These are phyloP conservation scores for Filobasidium wieringae DNA, from an alignment of 768 basidiomycete species.

Conservation along the genomic window DNA sequence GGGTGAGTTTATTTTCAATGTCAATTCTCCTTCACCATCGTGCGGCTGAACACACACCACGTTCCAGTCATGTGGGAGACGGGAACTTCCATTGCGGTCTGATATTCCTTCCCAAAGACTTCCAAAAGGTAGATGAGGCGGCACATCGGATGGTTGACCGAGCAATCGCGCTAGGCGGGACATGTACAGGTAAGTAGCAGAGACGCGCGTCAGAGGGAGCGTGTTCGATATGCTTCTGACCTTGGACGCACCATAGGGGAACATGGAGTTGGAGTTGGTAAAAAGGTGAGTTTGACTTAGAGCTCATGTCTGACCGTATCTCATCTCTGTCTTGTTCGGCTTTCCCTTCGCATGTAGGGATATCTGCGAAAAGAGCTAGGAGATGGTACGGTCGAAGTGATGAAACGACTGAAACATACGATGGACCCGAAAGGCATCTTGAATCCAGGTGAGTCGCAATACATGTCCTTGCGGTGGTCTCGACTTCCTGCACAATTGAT, in stretches of 20 bases:
- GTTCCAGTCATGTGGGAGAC: constrained; percentile 35
- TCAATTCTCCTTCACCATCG: neutral
- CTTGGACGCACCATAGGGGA: constrained; percentile 63
- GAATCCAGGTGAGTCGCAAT: constrained; percentile 8
- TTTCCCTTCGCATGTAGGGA: constrained; percentile 35
- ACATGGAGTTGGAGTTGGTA: constrained; percentile 78
- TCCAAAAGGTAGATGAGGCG: constrained; percentile 22
- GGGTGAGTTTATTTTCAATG: constrained; percentile 20
- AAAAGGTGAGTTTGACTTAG: constrained; percentile 42
- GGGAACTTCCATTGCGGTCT: constrained; percentile 38
- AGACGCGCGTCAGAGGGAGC: neutral
- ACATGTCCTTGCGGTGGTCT: too few relatives aligned
- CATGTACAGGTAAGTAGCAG: constrained; percentile 39
- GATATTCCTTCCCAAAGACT: constrained; percentile 1
- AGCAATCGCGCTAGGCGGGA: constrained; percentile 41
- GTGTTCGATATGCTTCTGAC: neutral
- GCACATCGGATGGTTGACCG: constrained; percentile 38
- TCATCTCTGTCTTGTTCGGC: neutral
- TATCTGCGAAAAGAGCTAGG: constrained; percentile 78
- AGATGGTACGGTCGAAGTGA: constrained; percentile 63
- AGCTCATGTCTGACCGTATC: neutral
- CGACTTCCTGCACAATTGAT: too few relatives aligned
- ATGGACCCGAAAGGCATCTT: constrained; percentile 12
- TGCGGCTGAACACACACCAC: neutral
- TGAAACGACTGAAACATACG: constrained; percentile 70